These are phyloP conservation scores for Saccharomyces pastorianus DNA, from an alignment of 1,139 yeast genomes.

Conservation along the genomic window DNA sequence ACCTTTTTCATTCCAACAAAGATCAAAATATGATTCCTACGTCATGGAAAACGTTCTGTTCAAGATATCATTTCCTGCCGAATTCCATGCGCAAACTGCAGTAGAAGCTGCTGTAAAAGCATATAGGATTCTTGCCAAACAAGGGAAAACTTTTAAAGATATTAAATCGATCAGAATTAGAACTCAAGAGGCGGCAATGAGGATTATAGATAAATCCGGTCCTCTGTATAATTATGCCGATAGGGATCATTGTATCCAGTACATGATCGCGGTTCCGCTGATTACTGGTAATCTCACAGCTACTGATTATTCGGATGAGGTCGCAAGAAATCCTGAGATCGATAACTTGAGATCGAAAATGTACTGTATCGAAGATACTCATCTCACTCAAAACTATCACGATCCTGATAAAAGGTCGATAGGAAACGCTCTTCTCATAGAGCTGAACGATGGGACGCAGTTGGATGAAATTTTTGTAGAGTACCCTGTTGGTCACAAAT, in stretches of 20 bases:
- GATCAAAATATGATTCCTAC: constrained; percentile 43
- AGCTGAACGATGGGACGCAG: constrained; percentile 46
- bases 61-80: constrained; percentile 59
- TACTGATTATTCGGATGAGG: constrained; percentile 45
- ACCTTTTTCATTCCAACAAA: constrained; percentile 42
- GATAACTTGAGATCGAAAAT: constrained; percentile 47
- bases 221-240: constrained; percentile 55
- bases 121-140: constrained; percentile 32
- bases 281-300: constrained; percentile 49
- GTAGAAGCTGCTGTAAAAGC: constrained; percentile 49
- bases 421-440: constrained; percentile 45
- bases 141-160: constrained; percentile 42
- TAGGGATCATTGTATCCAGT: constrained; percentile 55
- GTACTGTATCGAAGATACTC: constrained; percentile 44
- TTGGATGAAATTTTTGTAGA: constrained; percentile 47
- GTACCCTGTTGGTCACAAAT: constrained; percentile 51
- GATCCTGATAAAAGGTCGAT: constrained; percentile 50
- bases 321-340: constrained; percentile 45
- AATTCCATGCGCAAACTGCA: constrained; percentile 60
- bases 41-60: constrained; percentile 58
- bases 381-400: constrained; percentile 45
- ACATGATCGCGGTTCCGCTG: constrained; percentile 51
- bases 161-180: constrained; percentile 43
- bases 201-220: constrained; percentile 51
- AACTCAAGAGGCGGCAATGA: constrained; percentile 53